Percentiles rank a stretch among this genome's conserved stretches.
These are phyloP conservation scores for Populus tomentosa DNA, from an alignment of 441 rosid genomes.

Conservation along the genomic window DNA sequence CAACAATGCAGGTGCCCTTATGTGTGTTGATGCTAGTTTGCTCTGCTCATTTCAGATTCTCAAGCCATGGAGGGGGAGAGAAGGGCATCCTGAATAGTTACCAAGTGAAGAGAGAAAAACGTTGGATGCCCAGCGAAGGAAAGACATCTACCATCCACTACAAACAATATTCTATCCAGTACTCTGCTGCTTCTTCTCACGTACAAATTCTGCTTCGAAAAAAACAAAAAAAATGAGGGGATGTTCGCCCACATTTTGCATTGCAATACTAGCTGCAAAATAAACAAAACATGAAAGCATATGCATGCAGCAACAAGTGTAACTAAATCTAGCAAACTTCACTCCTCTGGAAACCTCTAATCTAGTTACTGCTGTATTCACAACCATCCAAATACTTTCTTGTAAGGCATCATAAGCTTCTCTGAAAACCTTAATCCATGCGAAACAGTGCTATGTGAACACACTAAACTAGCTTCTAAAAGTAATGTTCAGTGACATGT, in stretches of 20 bases:
- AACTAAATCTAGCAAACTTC: background rate
- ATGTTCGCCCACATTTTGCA: no score
- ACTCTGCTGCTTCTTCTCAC: background rate
- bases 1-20: slow-evolving; percentile 86
- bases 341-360: background rate
- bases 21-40: slow-evolving; percentile 71
- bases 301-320: background rate
- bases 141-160: background rate
- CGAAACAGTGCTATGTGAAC: background rate
- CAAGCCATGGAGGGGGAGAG: slow-evolving; percentile 45
- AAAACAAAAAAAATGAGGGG: no score
- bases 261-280: no score
- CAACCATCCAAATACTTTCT: background rate
- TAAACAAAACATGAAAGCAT: background rate
- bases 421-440: background rate
- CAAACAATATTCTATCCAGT: background rate
- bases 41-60: slow-evolving; percentile 89
- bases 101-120: background rate
- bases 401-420: background rate
- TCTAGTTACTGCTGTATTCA: background rate
- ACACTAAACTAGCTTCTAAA: background rate
- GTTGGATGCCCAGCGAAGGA: background rate
- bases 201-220: slow-evolving; percentile 1
- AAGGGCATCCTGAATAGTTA: slow-evolving; percentile 3
- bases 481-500: background rate